phyloP scores from a whole-genome alignment of 2,329 filamentous ascomycete species.

The Arthrobotrys musiformis region DNA sequence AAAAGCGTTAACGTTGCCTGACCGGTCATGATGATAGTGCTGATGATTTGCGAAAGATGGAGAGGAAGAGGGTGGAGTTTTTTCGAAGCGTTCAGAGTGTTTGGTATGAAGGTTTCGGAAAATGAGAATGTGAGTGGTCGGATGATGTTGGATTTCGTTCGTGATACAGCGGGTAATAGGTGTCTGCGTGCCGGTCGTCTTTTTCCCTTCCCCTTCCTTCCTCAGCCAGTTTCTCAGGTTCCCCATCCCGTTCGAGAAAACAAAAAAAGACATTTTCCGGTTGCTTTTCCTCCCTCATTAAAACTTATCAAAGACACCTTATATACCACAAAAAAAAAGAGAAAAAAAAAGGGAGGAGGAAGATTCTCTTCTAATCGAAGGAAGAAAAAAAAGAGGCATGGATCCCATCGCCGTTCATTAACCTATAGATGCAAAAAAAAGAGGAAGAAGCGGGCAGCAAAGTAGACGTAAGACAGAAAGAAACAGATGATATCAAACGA shows the following conservation, averaged over 20 bases:
- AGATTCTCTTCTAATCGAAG: conserved; percentile 48
- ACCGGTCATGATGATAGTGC: conserved; percentile 20
- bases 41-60: conserved; percentile 26
- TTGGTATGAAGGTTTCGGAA: conserved; percentile 1
- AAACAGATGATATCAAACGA: conserved; percentile 24
- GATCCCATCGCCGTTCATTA: conserved; percentile 42
- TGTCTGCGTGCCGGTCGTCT: conserved; percentile 3
- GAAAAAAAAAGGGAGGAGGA: not conserved
- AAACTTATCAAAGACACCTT: conserved; percentile 51
- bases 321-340: conserved; percentile 43
- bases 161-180: not conserved
- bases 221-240: conserved; percentile 20
- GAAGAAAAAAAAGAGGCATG: conserved; percentile 29
- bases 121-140: not conserved
- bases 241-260: conserved; percentile 15
- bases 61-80: conserved; percentile 1
- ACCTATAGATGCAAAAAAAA: conserved; percentile 8
- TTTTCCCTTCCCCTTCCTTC: not conserved
- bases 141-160: conserved; percentile 17
- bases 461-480: conserved; percentile 17
- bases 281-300: conserved; percentile 32
- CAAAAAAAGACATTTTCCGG: conserved; percentile 20
- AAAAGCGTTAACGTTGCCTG: conserved; percentile 20
- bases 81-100: conserved; percentile 3
- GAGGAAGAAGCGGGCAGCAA: conserved; percentile 10